Percentiles rank a stretch among this genome's conserved stretches.
Evolutionary conservation across 495 filamentous ascomycete species (phyloP).

Genomic region (Penicillium soppii): DNA sequence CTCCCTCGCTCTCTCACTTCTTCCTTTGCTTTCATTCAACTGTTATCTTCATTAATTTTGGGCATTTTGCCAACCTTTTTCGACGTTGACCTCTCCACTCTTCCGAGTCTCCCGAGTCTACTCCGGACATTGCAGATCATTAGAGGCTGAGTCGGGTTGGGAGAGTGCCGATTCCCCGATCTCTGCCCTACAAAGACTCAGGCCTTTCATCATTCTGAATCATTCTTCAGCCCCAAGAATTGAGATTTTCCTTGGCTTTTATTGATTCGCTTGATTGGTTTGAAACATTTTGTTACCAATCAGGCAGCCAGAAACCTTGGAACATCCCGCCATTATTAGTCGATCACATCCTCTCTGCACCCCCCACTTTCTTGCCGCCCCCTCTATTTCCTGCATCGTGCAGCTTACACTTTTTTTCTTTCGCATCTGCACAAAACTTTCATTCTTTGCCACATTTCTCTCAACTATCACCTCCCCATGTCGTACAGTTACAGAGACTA

Average conservation of each 20-base stretch:
- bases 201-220: constrained; percentile 11
- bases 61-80: neutral
- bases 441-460: constrained; percentile 1
- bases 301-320: constrained; percentile 15
- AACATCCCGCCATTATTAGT: constrained; percentile 16
- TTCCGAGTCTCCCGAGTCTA: neutral
- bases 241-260: neutral
- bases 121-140: constrained; percentile 14
- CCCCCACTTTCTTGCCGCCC: constrained; percentile 27
- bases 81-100: no score
- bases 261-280: constrained; percentile 15
- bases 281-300: constrained; percentile 18
- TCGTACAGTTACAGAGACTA: constrained; percentile 46
- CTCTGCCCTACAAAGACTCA: constrained; percentile 6
- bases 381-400: constrained; percentile 20
- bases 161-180: neutral
- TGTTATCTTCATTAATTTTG: neutral
- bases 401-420: constrained; percentile 9
- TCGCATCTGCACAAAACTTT: neutral
- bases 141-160: neutral
- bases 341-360: constrained; percentile 20
- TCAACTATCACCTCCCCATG: constrained; percentile 30
- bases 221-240: constrained; percentile 10
- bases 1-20: neutral
- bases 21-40: constrained; percentile 1